A percentile compares a stretch with the other conserved stretches of the same genome.
These are phyloP conservation scores for Saraca asoca DNA, from an alignment of 331 rosid species.

Conservation along the genomic window DNA sequence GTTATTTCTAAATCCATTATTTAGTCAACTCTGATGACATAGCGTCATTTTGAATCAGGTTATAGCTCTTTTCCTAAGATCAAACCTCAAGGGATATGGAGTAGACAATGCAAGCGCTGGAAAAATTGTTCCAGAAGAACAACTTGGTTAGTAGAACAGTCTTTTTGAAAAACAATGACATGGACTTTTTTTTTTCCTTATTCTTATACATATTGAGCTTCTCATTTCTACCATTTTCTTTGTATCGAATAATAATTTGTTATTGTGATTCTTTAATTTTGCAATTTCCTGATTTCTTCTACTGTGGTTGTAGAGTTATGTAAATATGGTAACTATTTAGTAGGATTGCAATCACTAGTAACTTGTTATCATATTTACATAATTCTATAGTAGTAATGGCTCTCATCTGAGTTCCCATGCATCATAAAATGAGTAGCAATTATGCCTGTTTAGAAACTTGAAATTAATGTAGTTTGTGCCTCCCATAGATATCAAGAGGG, in stretches of 20 bases:
- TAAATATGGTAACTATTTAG: no score
- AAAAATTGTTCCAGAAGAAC: slow-evolving; percentile 38
- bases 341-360: no score
- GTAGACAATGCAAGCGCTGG: slow-evolving; percentile 44
- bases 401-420: slow-evolving; percentile 13
- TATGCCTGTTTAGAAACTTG: no score
- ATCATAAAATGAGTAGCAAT: slow-evolving; percentile 15
- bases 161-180: slow-evolving; percentile 22
- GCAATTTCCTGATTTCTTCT: slow-evolving; percentile 16
- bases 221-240: not conserved
- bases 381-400: no score
- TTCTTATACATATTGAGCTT: not conserved
- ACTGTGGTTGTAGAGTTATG: no score
- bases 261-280: not conserved
- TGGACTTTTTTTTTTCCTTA: slow-evolving; percentile 6
- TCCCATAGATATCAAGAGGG: slow-evolving; percentile 7
- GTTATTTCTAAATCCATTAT: slow-evolving; percentile 14
- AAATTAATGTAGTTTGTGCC: slow-evolving; percentile 16
- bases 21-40: slow-evolving; percentile 31
- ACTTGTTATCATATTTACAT: no score
- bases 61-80: slow-evolving; percentile 77
- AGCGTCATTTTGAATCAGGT: slow-evolving; percentile 56
- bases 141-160: slow-evolving; percentile 55
- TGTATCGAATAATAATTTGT: slow-evolving; percentile 15
- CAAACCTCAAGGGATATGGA: slow-evolving; percentile 65